These are phyloP conservation scores for Naganishia liquefaciens DNA, from an alignment of 1,284 basidiomycete genomes.

Conservation along the genomic window DNA sequence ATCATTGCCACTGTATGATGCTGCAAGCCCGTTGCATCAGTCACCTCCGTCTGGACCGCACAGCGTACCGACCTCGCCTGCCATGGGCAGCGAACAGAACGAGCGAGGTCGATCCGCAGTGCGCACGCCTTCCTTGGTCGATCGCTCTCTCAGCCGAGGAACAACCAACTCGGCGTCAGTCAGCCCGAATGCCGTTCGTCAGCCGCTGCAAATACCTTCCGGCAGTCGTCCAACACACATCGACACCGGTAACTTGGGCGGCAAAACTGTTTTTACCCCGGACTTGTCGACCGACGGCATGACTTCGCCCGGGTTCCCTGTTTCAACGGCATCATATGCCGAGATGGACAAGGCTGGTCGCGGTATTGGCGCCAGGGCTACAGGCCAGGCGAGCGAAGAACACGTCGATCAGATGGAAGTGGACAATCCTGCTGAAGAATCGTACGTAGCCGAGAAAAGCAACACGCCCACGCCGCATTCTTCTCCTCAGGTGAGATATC, in stretches of 20 bases:
- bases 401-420: slow-evolving; percentile 41
- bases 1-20: slow-evolving; percentile 33
- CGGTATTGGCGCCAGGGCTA: slow-evolving; percentile 36
- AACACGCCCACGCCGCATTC: slow-evolving; percentile 55
- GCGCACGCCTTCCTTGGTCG: slow-evolving; percentile 29
- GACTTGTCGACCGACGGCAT: slow-evolving; percentile 22
- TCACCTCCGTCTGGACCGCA: slow-evolving; percentile 17
- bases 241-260: slow-evolving; percentile 8
- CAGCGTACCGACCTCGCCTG: slow-evolving; percentile 21
- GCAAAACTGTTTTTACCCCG: slow-evolving; percentile 20
- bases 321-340: slow-evolving; percentile 10
- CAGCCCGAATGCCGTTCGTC: slow-evolving; percentile 31
- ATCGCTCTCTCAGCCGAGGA: slow-evolving; percentile 30
- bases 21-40: slow-evolving; percentile 27
- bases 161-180: slow-evolving; percentile 22
- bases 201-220: slow-evolving; percentile 29
- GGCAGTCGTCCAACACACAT: slow-evolving; percentile 9
- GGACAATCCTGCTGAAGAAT: slow-evolving; percentile 31
- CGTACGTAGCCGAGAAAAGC: slow-evolving; percentile 46
- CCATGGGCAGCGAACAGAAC: slow-evolving; percentile 25
- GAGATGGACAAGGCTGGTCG: slow-evolving; percentile 38
- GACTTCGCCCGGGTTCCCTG: slow-evolving; percentile 24
- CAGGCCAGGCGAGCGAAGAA: slow-evolving; percentile 17
- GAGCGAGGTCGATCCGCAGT: slow-evolving; percentile 34
- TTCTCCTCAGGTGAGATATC: slow-evolving; percentile 52